Base-by-base conservation (phyloP, 306 rosid genomes). In the Prinsepia uniflora region DNA sequence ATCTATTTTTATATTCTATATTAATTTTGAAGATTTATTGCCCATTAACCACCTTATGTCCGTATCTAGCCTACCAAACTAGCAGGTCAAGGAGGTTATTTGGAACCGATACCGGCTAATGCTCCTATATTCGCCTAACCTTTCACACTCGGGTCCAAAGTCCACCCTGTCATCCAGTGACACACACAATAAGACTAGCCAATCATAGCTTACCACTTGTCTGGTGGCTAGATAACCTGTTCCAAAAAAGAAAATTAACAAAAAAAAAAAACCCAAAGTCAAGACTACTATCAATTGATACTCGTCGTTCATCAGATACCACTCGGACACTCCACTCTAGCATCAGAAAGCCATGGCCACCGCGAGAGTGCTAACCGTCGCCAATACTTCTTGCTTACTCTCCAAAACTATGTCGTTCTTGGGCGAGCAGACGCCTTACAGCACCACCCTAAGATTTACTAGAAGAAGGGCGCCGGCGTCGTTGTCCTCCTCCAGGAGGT, bases 291-390 rank as follows among this genome's bases (percentile, higher is more conserved):
- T 52, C 24, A n/a, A 20, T 52, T 7, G 57, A 52, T 12, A 43
- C 67, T 70, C 73, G 11, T 17, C 41, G 34, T 59, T 72, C 74
- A 60, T 50, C 74, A 20, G 50, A 53, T 5, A 8, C 13, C 67
- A 40, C 62, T 57, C n/a, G 2, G 8, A 5, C 40, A 20, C 62
- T n/a, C 20, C 0, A 7, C 13, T 34, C 62, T 7, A 40, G 5
- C 34, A 13, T 7, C 18, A 9, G 0, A 15, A 7, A 57, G 60
- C 83, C 61, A 92, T 92, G 98, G 98, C 96, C 76, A 82, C 95
- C 76, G 89, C 88, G 48, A 88, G 92, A 83, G 95, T 90, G 56
- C 77, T 89, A 18, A 49, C 85, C 71, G 78, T 81, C 56, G 82
- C 85, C 57, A 89, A 86, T 81, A 77, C 84, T 0, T 72, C 85